Base-by-base conservation (phyloP, 306 rosid species). In the Pyrus betulifolia region DNA sequence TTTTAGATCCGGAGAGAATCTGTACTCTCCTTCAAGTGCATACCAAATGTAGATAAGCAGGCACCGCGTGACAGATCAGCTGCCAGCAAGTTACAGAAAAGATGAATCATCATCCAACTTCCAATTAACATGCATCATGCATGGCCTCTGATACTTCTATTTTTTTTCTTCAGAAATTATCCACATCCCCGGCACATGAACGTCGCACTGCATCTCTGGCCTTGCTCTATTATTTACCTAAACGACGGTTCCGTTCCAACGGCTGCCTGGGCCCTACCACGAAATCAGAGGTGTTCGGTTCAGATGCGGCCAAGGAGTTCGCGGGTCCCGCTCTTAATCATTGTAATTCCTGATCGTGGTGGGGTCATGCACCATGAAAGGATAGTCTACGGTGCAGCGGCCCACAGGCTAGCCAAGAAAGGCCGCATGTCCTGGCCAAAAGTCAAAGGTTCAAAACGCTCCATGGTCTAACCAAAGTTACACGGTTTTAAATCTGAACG, bases 221-320 rank as follows among this genome's bases (percentile, higher is more conserved):
- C 54, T 49, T 4, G 54, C 18, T 46, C 52, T 46, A 46, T 18
- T 5, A 52, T 27, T 14, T 30, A 25, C 49, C 75, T 46, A 45
- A 38, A 30, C 51, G 10, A 59, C 27, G 74, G 57, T 21, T 28
- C 17, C 5, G 62, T 45, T 44, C 19, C 64, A 65, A 28, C 69
- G 62, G 69, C 78, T 19, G 0, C 25, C 11, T 2, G 61, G 73
- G 73, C 61, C 82, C 82, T 42, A 72, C 74, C 69, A 55, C 33
- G 42, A n/a, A 4, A 28, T 18, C 9, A 15, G 30, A 22, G 52
- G 14, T 63, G 25, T 18, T 30, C 46, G 72, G 72, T 46, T 72
- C 40, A 79, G 69, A 72, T 79, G 74, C 35, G 23, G 78, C 62
- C 82, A 55, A 79, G 8, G 3, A n/a, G 1, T 11, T 9, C 2